These are phyloP conservation scores for Dioscorea cayenensis DNA, from an alignment of 116 monocot genomes.

Conservation along the genomic window DNA sequence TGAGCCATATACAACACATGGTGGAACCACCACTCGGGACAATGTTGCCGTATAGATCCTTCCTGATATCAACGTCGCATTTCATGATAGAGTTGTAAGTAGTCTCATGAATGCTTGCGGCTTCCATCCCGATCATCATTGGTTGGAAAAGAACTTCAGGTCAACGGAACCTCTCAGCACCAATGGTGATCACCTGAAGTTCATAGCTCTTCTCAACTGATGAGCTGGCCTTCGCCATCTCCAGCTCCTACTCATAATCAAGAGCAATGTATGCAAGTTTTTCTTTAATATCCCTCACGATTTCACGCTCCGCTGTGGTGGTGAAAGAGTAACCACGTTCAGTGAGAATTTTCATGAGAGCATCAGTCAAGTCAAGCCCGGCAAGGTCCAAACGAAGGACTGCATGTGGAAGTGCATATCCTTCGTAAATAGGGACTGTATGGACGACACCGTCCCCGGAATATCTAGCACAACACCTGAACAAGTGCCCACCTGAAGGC, in stretches of 20 bases:
- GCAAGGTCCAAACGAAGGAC: conserved; percentile 31
- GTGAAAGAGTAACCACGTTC: conserved; percentile 38
- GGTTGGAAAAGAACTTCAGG: conserved; percentile 38
- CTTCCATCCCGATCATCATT: conserved; percentile 34
- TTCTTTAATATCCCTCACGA: conserved; percentile 30
- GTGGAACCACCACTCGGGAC: conserved; percentile 29
- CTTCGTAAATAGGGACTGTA: conserved; percentile 31
- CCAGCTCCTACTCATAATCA: conserved; percentile 27
- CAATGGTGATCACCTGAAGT: conserved; percentile 35
- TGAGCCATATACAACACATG: conserved; percentile 6
- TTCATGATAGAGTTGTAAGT: conserved; percentile 38
- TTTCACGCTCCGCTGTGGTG: conserved; percentile 38
- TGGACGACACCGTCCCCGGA: conserved; percentile 39
- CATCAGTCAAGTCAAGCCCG: conserved; percentile 27
- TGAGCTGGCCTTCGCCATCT: conserved; percentile 21
- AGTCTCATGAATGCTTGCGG: conserved; percentile 30
- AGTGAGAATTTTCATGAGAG: conserved; percentile 29
- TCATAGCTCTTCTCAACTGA: conserved; percentile 35
- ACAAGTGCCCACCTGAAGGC: not conserved
- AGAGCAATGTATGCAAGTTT: conserved; percentile 33
- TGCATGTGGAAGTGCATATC: conserved; percentile 32
- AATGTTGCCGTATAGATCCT: conserved; percentile 35
- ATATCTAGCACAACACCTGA: conserved; percentile 29
- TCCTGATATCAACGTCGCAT: conserved; percentile 31
- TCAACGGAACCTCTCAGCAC: conserved; percentile 30